Evolutionary conservation across 495 filamentous ascomycete species (phyloP).

Genomic region (Hypoxylon fragiforme): DNA sequence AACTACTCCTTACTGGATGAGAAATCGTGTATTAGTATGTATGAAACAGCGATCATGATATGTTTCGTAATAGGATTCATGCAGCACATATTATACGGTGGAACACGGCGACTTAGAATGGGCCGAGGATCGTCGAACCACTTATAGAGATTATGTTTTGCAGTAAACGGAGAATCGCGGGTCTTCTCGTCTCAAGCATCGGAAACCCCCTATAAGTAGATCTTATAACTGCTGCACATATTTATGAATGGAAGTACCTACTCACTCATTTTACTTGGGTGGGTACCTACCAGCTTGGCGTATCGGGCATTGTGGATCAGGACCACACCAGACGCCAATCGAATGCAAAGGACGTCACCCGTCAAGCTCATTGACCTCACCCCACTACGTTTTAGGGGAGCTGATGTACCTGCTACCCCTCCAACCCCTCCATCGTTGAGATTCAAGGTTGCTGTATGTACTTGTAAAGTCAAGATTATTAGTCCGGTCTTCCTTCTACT

Average conservation of each 20-base stretch:
- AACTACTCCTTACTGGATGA: too few relatives aligned
- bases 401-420: conserved; percentile 5
- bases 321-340: conserved; percentile 1
- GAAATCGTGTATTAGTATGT: too few relatives aligned
- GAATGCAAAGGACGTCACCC: conserved; percentile 23
- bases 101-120: neutral
- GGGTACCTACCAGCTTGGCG: conserved; percentile 11
- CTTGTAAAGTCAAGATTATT: conserved; percentile 10
- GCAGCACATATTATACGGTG: neutral
- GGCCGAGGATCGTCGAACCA: conserved; percentile 23
- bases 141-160: neutral
- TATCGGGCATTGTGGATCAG: conserved; percentile 12
- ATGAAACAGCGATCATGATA: neutral
- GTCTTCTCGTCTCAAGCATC: neutral
- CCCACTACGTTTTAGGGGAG: conserved; percentile 20
- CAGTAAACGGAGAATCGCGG: conserved; percentile 13
- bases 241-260: conserved; percentile 9
- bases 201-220: conserved; percentile 18
- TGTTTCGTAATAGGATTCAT: conserved; percentile 1
- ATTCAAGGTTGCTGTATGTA: too few relatives aligned
- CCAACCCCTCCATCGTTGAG: conserved; percentile 25
- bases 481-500: conserved; percentile 18
- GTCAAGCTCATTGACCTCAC: conserved; percentile 30
- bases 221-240: too few relatives aligned
- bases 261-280: conserved; percentile 8